Base-by-base conservation (phyloP, 2,329 filamentous ascomycete genomes). In the Aspergillus bombycis region DNA sequence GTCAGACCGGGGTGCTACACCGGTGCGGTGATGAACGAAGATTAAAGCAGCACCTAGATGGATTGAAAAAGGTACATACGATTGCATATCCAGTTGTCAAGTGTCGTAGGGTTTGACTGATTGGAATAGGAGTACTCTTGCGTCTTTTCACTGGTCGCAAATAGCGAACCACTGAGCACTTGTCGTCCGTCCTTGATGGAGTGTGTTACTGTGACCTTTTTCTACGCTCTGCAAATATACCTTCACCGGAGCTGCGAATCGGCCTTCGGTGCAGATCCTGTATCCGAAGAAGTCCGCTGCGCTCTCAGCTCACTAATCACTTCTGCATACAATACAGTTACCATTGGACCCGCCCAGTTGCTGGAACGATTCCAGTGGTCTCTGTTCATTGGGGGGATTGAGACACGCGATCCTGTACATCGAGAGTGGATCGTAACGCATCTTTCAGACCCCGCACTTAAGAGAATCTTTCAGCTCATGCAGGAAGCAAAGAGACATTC, bases 341-440 rank as follows among this genome's bases (percentile, higher is more conserved):
- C 45, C 7, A 34, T 48, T 9, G 61, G 63, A 2, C 38, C 61
- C n/a, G 54, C 63, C 14, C 61, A 61, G 45, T 50, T 65, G 1
- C 54, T 65, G 45, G 63, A 65, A 23, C 54, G 63, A n/a, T 65
- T 63, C 21, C 61, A 65, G 32, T 65, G 63, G 63, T 62, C 63
- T 12, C 48, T 65, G 6, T 61, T 65, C 7, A 65, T 65, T 16
- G 54, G 52, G 14, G 58, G 48, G 10, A 11, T 65, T 11, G 63
- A 65, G n/a, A 59, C 50, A 7, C 46, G 52, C 30, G 63, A 65
- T 41, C 61, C 61, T 14, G 61, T 65, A 11, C 63, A 65, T 30
- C 54, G 53, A 26, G 57, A 54, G 12, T 65, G 61, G 63, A 41
- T 65, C 26, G 19, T 32, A 14, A 60, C 45, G 34, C 57, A 58